phyloP scores from a whole-genome alignment of 352 stramenopile species.

The Aphanomyces stellatus region DNA sequence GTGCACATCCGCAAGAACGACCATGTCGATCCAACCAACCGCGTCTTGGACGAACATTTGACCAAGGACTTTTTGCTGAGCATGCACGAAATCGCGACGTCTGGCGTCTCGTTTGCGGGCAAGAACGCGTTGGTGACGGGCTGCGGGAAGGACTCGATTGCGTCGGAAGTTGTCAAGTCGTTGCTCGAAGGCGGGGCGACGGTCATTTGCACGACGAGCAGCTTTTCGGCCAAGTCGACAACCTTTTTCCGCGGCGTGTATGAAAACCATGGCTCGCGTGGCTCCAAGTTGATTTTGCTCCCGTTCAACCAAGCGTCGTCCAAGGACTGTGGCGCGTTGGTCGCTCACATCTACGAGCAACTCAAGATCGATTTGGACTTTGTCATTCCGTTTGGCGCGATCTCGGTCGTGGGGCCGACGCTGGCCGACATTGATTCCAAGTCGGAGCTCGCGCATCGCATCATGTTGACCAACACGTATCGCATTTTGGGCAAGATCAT shows the following conservation, averaged over 20 bases:
- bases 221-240: slow-evolving; percentile 49
- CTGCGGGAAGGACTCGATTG: slow-evolving; percentile 80
- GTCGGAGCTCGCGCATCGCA: slow-evolving; percentile 74
- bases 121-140: slow-evolving; percentile 83
- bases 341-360: slow-evolving; percentile 75
- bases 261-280: slow-evolving; percentile 73
- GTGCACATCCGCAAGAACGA: slow-evolving; percentile 71
- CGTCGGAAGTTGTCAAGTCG: slow-evolving; percentile 71
- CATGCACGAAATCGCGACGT: slow-evolving; percentile 80
- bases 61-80: slow-evolving; percentile 68
- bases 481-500: slow-evolving; percentile 74
- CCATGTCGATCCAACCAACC: slow-evolving; percentile 64
- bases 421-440: slow-evolving; percentile 70
- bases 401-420: slow-evolving; percentile 68
- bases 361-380: slow-evolving; percentile 82
- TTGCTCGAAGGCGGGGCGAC: slow-evolving; percentile 78
- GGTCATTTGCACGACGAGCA: slow-evolving; percentile 80
- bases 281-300: slow-evolving; percentile 65
- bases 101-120: slow-evolving; percentile 72
- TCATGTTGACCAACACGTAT: slow-evolving; percentile 84
- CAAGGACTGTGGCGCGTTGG: slow-evolving; percentile 54
- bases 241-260: slow-evolving; percentile 70
- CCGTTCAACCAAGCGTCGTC: slow-evolving; percentile 84
- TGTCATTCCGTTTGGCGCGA: slow-evolving; percentile 78
- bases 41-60: slow-evolving; percentile 71